Conservation (phyloP, 1,139 yeast genomes). For the Diutina siamensis region DNA sequence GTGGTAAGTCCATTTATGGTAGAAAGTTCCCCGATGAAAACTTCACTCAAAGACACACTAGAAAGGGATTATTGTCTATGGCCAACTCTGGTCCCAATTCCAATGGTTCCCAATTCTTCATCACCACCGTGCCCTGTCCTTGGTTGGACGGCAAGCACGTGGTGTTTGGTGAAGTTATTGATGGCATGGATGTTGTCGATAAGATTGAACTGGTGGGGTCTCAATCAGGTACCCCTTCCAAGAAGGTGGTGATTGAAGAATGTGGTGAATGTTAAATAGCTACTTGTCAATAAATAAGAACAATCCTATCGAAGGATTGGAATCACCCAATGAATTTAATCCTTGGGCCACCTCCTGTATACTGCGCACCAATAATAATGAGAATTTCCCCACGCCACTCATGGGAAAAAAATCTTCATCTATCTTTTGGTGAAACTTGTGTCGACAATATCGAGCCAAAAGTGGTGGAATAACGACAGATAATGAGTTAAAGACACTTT, state of each 20-base stretch:
- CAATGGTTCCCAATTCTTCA: conserved; percentile 31
- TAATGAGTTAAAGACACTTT: no score
- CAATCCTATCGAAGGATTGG: background rate
- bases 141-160: conserved; percentile 34
- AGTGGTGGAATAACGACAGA: no score
- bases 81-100: conserved; percentile 35
- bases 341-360: background rate
- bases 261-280: conserved; percentile 19
- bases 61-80: conserved; percentile 29
- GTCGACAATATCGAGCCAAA: no score
- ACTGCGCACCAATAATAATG: no score
- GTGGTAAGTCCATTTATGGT: conserved; percentile 31
- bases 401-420: no score
- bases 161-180: conserved; percentile 31
- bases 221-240: conserved; percentile 18
- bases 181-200: conserved; percentile 27
- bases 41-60: conserved; percentile 23
- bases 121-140: conserved; percentile 31
- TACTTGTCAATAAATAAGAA: no score
- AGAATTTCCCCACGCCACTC: no score
- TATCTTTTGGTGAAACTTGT: no score
- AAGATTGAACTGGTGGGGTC: conserved; percentile 27
- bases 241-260: conserved; percentile 26
- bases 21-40: conserved; percentile 28
- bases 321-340: background rate